Evolutionary conservation across 176 grass and related monocot species (phyloP).

Genomic region (Ananas comosus): DNA sequence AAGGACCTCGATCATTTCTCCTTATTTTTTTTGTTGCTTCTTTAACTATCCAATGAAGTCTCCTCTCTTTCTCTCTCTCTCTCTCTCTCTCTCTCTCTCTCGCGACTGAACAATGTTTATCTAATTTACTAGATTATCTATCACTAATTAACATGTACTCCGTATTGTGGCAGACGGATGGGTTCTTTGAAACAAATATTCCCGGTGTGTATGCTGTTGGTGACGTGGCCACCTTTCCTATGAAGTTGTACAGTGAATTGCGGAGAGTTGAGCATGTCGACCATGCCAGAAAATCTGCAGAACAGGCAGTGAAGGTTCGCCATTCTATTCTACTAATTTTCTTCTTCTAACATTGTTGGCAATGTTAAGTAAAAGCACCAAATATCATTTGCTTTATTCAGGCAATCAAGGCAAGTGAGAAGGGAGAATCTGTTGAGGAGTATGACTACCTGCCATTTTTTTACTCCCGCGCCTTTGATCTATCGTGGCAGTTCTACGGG

Average conservation of each 20-base stretch:
- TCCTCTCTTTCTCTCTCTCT: neutral
- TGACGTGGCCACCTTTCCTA: slow-evolving; percentile 80
- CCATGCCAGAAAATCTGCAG: slow-evolving; percentile 82
- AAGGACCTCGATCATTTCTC: neutral
- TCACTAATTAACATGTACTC: neutral
- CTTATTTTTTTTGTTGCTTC: neutral
- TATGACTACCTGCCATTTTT: slow-evolving; percentile 93
- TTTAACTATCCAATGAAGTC: neutral
- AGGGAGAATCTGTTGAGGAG: slow-evolving; percentile 37
- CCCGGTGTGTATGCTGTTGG: slow-evolving; percentile 78
- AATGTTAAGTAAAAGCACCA: neutral
- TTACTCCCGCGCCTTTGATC: slow-evolving; percentile 86
- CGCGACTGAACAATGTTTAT: neutral
- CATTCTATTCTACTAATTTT: neutral
- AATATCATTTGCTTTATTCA: slow-evolving; percentile 5
- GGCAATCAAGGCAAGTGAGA: slow-evolving; percentile 78
- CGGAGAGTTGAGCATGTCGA: slow-evolving; percentile 92
- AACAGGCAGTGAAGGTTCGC: slow-evolving; percentile 74
- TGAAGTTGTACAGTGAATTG: slow-evolving; percentile 69
- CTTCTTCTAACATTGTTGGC: neutral
- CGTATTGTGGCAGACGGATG: slow-evolving; percentile 46
- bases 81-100: neutral
- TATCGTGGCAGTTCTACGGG: slow-evolving; percentile 90
- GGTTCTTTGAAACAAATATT: slow-evolving; percentile 76
- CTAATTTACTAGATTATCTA: neutral